Percentiles rank a stretch among this genome's conserved stretches.
Evolutionary conservation across 2,329 filamentous ascomycete genomes (phyloP).

Genomic region (Moelleriella libera): DNA sequence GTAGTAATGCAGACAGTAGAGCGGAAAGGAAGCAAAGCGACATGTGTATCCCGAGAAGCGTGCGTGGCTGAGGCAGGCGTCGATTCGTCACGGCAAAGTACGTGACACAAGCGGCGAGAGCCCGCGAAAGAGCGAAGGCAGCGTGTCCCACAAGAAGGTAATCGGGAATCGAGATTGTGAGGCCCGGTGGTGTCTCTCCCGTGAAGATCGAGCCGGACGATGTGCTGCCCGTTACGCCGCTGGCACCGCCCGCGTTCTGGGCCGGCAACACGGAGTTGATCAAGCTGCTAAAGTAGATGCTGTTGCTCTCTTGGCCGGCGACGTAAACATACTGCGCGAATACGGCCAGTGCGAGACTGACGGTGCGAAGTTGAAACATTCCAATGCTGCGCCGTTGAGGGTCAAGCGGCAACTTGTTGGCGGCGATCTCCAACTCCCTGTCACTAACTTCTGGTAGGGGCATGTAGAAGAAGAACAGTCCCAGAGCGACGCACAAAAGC

Average conservation of each 20-base stretch:
- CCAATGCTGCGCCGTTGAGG: constrained; percentile 31
- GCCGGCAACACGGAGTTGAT: constrained; percentile 25
- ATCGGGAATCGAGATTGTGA: constrained; percentile 42
- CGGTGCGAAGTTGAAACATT: constrained; percentile 38
- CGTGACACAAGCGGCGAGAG: constrained; percentile 51
- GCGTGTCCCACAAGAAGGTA: constrained; percentile 61
- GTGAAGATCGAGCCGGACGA: constrained; percentile 11
- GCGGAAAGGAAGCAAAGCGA: constrained; percentile 44
- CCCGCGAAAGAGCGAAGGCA: constrained; percentile 60
- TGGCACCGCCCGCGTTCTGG: constrained; percentile 7
- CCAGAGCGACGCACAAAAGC: constrained; percentile 56
- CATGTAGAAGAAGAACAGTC: constrained; percentile 55
- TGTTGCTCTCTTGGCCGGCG: constrained; percentile 55
- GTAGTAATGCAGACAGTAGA: constrained; percentile 31
- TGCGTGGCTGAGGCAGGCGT: constrained; percentile 48
- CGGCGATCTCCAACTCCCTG: constrained; percentile 34
- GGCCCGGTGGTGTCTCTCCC: constrained; percentile 23
- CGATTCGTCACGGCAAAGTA: constrained; percentile 33
- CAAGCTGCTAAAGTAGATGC: constrained; percentile 43
- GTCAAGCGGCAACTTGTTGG: constrained; percentile 33
- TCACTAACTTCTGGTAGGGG: constrained; percentile 48
- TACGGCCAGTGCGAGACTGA: constrained; percentile 54
- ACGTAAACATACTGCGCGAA: constrained; percentile 69
- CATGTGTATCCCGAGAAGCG: constrained; percentile 52
- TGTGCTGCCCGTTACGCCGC: constrained; percentile 9